These are phyloP conservation scores for Lepiota venenata DNA, from an alignment of 768 basidiomycete species.

Conservation along the genomic window DNA sequence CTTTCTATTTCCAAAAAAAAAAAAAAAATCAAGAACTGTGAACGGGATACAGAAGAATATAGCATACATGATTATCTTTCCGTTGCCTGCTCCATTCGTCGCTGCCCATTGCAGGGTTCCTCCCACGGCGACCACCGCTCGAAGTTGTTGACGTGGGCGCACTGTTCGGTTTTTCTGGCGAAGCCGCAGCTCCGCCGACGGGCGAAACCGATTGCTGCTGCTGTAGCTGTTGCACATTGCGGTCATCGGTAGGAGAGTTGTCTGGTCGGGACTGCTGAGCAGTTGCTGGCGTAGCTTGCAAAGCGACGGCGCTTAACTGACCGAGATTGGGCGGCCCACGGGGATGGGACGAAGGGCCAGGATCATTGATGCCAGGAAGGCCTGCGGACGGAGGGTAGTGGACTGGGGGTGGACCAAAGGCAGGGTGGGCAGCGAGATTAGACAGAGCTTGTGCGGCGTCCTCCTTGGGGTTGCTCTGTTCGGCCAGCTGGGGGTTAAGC, in stretches of 20 bases:
- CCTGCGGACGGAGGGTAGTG: conserved; percentile 30
- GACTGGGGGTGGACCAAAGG: conserved; percentile 28
- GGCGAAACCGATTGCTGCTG: conserved; percentile 8
- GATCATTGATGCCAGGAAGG: conserved; percentile 55
- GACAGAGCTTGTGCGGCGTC: conserved; percentile 60
- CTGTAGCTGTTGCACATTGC: conserved; percentile 10
- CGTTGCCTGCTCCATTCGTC: conserved; percentile 80
- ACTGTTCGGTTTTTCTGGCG: not conserved
- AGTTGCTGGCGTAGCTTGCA: conserved; percentile 38
- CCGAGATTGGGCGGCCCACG: conserved; percentile 64
- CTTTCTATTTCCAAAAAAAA: conserved; percentile 62
- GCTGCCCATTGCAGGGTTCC: conserved; percentile 60
- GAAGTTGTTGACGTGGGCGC: conserved; percentile 24
- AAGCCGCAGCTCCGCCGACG: not conserved
- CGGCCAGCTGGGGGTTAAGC: conserved; percentile 30
- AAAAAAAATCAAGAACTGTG: not conserved
- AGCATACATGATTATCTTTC: conserved; percentile 77
- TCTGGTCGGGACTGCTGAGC: conserved; percentile 17
- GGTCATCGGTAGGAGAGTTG: conserved; percentile 7
- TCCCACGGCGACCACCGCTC: conserved; percentile 44
- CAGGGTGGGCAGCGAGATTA: conserved; percentile 43
- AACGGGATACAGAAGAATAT: not conserved
- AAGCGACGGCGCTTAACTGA: conserved; percentile 51
- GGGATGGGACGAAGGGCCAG: conserved; percentile 71
- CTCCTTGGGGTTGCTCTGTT: conserved; percentile 52